Percentiles rank a stretch among this genome's conserved stretches.
phyloP scores from a whole-genome alignment of 2,329 filamentous ascomycete species.

The Trichoderma afroharzianum region DNA sequence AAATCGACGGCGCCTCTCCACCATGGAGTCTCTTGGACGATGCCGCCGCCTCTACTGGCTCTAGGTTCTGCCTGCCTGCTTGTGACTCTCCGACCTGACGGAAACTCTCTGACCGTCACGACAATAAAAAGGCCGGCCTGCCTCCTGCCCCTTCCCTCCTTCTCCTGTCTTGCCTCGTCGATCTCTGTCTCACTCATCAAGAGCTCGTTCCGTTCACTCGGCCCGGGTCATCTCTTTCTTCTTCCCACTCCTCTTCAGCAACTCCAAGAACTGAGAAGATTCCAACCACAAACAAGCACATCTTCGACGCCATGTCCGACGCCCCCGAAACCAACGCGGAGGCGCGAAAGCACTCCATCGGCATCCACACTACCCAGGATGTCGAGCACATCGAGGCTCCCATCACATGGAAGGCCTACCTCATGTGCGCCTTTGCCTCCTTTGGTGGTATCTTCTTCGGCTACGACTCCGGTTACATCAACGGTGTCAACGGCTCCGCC shows the following conservation, averaged over 20 bases:
- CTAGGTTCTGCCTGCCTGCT: not conserved
- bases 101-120: constrained; percentile 16
- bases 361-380: constrained; percentile 46
- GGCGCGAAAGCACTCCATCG: constrained; percentile 27
- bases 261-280: not conserved
- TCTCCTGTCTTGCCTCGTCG: constrained; percentile 20
- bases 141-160: constrained; percentile 23
- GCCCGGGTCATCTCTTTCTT: constrained; percentile 10
- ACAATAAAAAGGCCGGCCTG: constrained; percentile 26
- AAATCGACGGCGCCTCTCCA: constrained; percentile 12
- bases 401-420: constrained; percentile 64
- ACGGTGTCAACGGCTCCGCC: constrained; percentile 54
- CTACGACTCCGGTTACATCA: constrained; percentile 75
- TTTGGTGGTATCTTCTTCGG: constrained; percentile 76
- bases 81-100: not conserved
- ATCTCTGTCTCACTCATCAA: constrained; percentile 23
- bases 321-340: constrained; percentile 21
- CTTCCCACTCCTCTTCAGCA: constrained; percentile 6
- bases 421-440: constrained; percentile 67
- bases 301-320: constrained; percentile 25
- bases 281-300: not conserved
- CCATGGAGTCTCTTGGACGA: constrained; percentile 1
- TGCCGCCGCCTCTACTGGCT: not conserved
- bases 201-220: constrained; percentile 15
- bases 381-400: constrained; percentile 62